A percentile compares a stretch with the other conserved stretches of the same genome.
These are phyloP conservation scores for Scheffersomyces stambukii DNA, from an alignment of 1,139 yeast species.

Conservation along the genomic window DNA sequence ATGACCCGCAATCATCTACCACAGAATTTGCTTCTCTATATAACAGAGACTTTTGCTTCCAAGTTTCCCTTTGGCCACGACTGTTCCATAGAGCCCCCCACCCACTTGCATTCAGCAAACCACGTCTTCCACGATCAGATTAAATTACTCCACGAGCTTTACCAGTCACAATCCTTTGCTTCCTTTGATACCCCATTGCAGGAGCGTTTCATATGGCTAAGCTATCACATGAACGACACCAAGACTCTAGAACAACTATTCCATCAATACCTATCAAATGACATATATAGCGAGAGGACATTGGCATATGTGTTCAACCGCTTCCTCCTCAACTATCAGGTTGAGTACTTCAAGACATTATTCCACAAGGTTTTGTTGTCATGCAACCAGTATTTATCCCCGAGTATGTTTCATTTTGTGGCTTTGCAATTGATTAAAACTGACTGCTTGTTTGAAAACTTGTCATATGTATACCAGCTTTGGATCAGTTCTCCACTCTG, in stretches of 20 bases:
- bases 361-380: slow-evolving; percentile 13
- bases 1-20: too few species aligned
- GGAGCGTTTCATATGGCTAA: too few species aligned
- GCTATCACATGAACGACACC: slow-evolving; percentile 30
- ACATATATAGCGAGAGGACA: slow-evolving; percentile 22
- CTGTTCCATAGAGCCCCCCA: too few species aligned
- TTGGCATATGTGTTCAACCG: slow-evolving; percentile 28
- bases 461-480: slow-evolving; percentile 18
- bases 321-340: slow-evolving; percentile 30
- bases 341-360: slow-evolving; percentile 23
- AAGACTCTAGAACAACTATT: slow-evolving; percentile 18
- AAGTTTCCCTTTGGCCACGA: too few species aligned
- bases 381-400: slow-evolving; percentile 15
- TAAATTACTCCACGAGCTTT: too few species aligned
- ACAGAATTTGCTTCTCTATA: too few species aligned
- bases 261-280: slow-evolving; percentile 10
- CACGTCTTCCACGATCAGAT: too few species aligned
- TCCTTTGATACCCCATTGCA: too few species aligned
- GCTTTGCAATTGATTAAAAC: slow-evolving; percentile 22
- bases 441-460: slow-evolving; percentile 31
- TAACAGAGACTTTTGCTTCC: too few species aligned
- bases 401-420: slow-evolving; percentile 24
- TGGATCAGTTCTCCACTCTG: slow-evolving; percentile 27
- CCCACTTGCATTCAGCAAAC: too few species aligned
- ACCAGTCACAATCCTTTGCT: too few species aligned